A percentile compares a stretch with the other conserved stretches of the same genome.
phyloP scores from a whole-genome alignment of 495 filamentous ascomycete genomes.

The Xylaria telfairii region DNA sequence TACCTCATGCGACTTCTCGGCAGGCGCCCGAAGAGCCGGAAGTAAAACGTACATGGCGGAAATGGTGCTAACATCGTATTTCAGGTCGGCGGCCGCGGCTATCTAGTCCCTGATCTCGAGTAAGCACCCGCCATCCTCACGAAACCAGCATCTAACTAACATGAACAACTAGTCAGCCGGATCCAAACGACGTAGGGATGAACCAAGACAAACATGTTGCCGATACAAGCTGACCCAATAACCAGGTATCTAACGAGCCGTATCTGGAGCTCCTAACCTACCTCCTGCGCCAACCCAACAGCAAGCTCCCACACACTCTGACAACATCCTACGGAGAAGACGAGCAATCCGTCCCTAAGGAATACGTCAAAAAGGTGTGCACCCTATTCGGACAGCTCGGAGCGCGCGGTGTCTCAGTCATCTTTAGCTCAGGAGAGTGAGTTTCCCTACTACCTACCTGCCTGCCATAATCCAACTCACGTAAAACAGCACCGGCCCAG shows the following conservation, averaged over 20 bases:
- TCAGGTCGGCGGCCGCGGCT: conserved; percentile 44
- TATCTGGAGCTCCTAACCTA: conserved; percentile 75
- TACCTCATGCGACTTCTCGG: not conserved
- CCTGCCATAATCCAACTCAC: not conserved
- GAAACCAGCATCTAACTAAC: conserved; percentile 21
- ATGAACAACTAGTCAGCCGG: conserved; percentile 29
- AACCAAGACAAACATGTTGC: not conserved
- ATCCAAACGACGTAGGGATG: conserved; percentile 29
- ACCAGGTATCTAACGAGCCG: conserved; percentile 66
- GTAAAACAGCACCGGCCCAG: conserved; percentile 60
- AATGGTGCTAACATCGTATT: not conserved
- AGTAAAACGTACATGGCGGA: not conserved
- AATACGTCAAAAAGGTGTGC: conserved; percentile 73
- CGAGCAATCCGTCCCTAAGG: conserved; percentile 72
- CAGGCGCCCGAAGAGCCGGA: not conserved
- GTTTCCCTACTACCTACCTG: conserved; percentile 5
- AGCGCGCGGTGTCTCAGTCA: conserved; percentile 74
- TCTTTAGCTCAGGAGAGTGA: conserved; percentile 74
- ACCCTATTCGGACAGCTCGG: conserved; percentile 69
- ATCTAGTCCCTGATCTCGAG: conserved; percentile 47
- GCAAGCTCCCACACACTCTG: conserved; percentile 72
- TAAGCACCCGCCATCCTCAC: conserved; percentile 18
- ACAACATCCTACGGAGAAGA: conserved; percentile 83
- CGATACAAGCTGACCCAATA: conserved; percentile 35
- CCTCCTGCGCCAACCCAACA: conserved; percentile 47